Conservation (phyloP, 1,139 yeast genomes). For the Saccharomycopsis hybrid region DNA sequence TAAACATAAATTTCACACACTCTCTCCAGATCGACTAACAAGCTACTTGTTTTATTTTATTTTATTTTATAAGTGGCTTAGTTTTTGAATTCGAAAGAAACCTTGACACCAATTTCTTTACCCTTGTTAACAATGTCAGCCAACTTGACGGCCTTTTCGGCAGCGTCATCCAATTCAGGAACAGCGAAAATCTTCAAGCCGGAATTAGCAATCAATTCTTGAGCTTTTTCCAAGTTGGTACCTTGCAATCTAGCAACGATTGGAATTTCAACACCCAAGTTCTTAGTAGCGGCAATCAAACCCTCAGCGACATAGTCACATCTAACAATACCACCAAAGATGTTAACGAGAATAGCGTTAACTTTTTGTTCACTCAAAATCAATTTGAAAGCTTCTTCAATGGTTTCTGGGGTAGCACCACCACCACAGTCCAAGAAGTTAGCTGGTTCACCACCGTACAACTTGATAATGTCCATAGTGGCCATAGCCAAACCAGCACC, state of each 20-base stretch:
- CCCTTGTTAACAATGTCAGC: conserved; percentile 26
- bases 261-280: conserved; percentile 84
- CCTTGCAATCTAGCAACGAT: conserved; percentile 98
- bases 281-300: conserved; percentile 86
- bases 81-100: too few relatives aligned
- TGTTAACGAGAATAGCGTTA: conserved; percentile 94
- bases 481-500: conserved; percentile 99
- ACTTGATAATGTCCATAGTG: conserved; percentile 97
- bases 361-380: conserved; percentile 86
- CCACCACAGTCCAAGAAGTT: conserved; percentile 99
- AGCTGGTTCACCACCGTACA: conserved; percentile 98
- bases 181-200: conserved; percentile 90
- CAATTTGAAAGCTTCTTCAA: conserved; percentile 93
- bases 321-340: conserved; percentile 98
- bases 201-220: conserved; percentile 76
- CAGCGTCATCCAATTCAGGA: conserved; percentile 95
- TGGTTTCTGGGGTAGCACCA: conserved; percentile 98
- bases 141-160: conserved; percentile 85
- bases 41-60: too few relatives aligned
- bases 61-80: too few relatives aligned
- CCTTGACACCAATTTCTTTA: neutral
- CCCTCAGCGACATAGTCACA: conserved; percentile 99
- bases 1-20: too few relatives aligned
- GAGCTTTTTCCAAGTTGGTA: conserved; percentile 88
- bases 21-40: too few relatives aligned